phyloP scores from a whole-genome alignment of 169 alveolate genomes.

The Perkinsus olseni region DNA sequence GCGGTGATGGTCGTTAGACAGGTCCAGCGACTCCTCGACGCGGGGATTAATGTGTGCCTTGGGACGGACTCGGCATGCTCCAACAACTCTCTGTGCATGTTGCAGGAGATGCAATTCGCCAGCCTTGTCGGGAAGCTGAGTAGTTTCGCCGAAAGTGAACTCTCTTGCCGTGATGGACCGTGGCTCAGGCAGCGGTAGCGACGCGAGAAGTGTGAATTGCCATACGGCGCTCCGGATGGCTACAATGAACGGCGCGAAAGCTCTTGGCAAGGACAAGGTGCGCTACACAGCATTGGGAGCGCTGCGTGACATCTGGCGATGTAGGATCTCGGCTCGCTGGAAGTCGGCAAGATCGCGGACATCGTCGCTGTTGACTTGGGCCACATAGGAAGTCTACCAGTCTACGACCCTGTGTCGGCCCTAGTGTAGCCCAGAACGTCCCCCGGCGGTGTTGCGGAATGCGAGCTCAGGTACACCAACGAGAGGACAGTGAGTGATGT shows the following conservation, averaged over 20 bases:
- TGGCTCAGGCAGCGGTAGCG: neutral
- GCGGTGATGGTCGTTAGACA: neutral
- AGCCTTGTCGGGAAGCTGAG: conserved; percentile 9
- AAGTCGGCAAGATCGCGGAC: conserved; percentile 17
- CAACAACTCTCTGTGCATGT: conserved; percentile 9
- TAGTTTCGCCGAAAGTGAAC: neutral
- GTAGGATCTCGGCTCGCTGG: neutral
- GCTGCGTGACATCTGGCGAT: neutral
- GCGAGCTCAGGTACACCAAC: neutral
- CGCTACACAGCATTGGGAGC: neutral
- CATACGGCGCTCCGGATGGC: conserved; percentile 18
- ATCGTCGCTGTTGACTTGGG: conserved; percentile 9
- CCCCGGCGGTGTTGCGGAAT: neutral
- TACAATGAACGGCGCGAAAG: conserved; percentile 16
- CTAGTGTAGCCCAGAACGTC: neutral
- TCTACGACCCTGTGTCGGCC: conserved; percentile 15
- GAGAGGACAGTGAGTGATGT: neutral
- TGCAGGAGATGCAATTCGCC: conserved; percentile 9
- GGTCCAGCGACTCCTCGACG: conserved; percentile 1
- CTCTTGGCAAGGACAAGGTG: neutral
- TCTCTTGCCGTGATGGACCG: neutral
- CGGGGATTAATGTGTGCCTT: conserved; percentile 14
- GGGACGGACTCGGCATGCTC: conserved; percentile 21
- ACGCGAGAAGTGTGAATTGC: neutral
- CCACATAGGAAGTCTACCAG: conserved; percentile 2